These are phyloP conservation scores for Dillenia turbinata DNA, from an alignment of 164 flowering plant genomes.

Conservation along the genomic window DNA sequence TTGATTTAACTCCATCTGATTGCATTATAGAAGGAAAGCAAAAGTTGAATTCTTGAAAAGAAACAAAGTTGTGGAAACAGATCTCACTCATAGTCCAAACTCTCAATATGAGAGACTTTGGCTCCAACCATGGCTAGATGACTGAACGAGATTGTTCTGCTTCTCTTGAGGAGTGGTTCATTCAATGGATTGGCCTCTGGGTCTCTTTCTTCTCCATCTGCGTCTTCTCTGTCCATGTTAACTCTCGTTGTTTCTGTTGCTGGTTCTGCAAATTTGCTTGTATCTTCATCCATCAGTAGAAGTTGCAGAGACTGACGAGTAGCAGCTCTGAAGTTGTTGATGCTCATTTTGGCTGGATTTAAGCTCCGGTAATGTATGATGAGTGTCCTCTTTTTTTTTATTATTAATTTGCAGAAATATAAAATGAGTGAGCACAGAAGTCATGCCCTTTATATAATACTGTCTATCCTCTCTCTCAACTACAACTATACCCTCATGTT, in stretches of 20 bases:
- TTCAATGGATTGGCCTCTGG: constrained; percentile 62
- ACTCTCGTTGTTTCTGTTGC: constrained; percentile 1
- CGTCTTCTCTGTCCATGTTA: constrained; percentile 16
- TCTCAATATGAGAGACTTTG: constrained; percentile 82
- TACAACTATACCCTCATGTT: no score
- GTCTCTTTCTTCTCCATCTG: constrained; percentile 45
- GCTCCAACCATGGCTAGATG: constrained; percentile 84
- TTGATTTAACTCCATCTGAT: not conserved
- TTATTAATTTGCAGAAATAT: no score
- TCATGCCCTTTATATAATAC: no score
- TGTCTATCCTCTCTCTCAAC: no score
- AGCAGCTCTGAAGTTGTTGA: no score
- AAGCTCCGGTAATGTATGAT: no score
- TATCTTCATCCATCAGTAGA: constrained; percentile 25
- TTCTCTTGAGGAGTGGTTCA: constrained; percentile 66
- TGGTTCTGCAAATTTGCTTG: constrained; percentile 22
- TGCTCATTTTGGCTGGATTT: no score
- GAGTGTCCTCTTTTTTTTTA: no score
- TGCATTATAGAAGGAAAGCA: not conserved
- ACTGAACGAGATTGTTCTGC: constrained; percentile 54
- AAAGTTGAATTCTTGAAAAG: not conserved
- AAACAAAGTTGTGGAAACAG: not conserved
- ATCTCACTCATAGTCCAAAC: constrained; percentile 87
- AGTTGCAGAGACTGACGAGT: no score
- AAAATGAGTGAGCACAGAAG: no score